Percentiles rank a stretch among this genome's conserved stretches.
phyloP scores from a whole-genome alignment of 768 basidiomycete species.

The Tylopilus plumbeoviolaceoides region DNA sequence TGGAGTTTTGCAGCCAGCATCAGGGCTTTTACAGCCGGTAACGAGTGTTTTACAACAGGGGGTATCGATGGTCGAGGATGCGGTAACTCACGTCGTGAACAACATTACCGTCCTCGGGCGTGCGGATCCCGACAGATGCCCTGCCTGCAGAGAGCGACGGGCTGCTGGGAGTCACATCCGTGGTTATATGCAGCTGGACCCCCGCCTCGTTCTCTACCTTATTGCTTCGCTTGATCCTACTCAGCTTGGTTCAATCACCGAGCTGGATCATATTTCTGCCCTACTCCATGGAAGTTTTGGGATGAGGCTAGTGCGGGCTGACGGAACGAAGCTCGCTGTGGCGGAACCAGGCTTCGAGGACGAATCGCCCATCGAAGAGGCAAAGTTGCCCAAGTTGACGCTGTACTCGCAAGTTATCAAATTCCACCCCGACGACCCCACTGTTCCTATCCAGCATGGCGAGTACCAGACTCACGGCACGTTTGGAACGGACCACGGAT shows the following conservation, averaged over 20 bases:
- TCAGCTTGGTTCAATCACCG: neutral
- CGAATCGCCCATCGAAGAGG: neutral
- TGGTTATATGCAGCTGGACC: slow-evolving; percentile 13
- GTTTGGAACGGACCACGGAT: neutral
- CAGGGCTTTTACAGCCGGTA: neutral
- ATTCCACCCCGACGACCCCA: neutral
- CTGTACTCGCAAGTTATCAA: slow-evolving; percentile 8
- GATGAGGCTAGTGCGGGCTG: slow-evolving; percentile 9
- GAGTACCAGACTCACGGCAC: neutral
- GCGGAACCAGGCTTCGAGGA: neutral
- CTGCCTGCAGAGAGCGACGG: slow-evolving; percentile 9
- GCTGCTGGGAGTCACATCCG: slow-evolving; percentile 6
- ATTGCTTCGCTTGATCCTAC: neutral
- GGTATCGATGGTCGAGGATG: neutral
- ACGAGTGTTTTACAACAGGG: neutral
- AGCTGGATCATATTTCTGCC: neutral
- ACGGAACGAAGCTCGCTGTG: slow-evolving; percentile 6
- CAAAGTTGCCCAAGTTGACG: slow-evolving; percentile 2
- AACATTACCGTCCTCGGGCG: slow-evolving; percentile 11
- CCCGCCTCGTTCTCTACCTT: slow-evolving; percentile 11
- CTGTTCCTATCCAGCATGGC: neutral
- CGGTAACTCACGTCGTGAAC: slow-evolving; percentile 3
- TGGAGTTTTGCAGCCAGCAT: neutral
- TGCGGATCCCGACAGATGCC: neutral
- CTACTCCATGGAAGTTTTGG: slow-evolving; percentile 7